A percentile compares a stretch with the other conserved stretches of the same genome.
phyloP scores from a whole-genome alignment of 2,329 filamentous ascomycete species.

The Pseudocercospora fuligena region DNA sequence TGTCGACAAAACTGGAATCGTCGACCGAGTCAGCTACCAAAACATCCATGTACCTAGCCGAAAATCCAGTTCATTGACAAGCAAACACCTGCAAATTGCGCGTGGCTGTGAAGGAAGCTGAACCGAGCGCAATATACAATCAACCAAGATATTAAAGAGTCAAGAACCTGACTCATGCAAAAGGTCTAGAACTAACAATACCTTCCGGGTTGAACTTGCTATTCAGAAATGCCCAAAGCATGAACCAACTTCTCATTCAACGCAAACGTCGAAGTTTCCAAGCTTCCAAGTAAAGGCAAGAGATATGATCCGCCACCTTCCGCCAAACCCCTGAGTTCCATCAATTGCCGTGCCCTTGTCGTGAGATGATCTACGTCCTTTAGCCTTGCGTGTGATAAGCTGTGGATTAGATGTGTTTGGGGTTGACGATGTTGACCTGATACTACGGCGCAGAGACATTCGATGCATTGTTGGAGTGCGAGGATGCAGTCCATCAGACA shows the following conservation, averaged over 20 bases:
- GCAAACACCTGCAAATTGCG: too few species aligned
- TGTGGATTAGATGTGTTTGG: neutral
- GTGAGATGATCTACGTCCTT: neutral
- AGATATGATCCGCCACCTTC: neutral
- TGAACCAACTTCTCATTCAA: constrained; percentile 3
- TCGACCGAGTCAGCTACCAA: too few species aligned
- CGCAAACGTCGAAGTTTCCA: neutral
- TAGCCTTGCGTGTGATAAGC: neutral
- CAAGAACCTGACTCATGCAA: too few species aligned
- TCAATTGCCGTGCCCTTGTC: neutral
- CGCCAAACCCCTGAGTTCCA: neutral
- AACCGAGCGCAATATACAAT: too few species aligned
- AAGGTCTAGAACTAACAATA: too few species aligned
- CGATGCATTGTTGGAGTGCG: constrained; percentile 9
- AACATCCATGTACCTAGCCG: too few species aligned
- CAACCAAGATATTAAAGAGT: too few species aligned
- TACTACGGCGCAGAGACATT: constrained; percentile 2
- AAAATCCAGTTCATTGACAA: too few species aligned
- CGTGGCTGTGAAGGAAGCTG: too few species aligned
- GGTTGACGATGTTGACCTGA: neutral
- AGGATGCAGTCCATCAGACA: constrained; percentile 7
- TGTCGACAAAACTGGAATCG: too few species aligned
- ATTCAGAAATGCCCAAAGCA: neutral
- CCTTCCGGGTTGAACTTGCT: too few species aligned
- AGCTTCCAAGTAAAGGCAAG: neutral